Base-by-base conservation (phyloP, 106 monocot species). In the Phalaenopsis equestris region DNA sequence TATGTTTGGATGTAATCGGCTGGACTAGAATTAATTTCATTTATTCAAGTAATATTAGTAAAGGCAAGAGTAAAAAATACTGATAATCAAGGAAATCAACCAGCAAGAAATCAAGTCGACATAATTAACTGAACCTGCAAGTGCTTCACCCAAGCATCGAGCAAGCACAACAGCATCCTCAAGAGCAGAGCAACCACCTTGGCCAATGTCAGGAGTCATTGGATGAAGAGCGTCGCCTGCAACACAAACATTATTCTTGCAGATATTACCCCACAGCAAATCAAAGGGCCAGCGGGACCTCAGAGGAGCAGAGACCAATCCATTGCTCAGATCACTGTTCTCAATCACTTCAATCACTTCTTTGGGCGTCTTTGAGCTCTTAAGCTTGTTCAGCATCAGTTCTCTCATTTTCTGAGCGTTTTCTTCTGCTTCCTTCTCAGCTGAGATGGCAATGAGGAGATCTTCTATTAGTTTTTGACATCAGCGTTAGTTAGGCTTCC, bases 181-280 rank as follows among this genome's bases (percentile, higher is more conserved):
- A 39, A 95, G 76, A 9, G 95, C 88, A 0, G 86, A 78, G 87
- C 95, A 93, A 36, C 87, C 95, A 3, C 95, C 95, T 42, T 95
- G 92, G 1, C 89, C 92, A 2, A 95, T 18, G 21, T 95, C 95
- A 2, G 92, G 92, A 6, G 95, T 95, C 95, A 92, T 95, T 8
- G 92, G 89, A 74, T 95, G 95, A 65, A 95, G 81, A 1, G 95
- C 95, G 55, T 95, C 95, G 0, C 95, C 95, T 18, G 87, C 87
- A 15, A 92, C 81, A 38, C 88, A 90, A 4, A 92, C 90, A 77
- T 84, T 83, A 19, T 79, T 85, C 42, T 84, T 86, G 80, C 68
- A 81, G 38, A 89, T 83, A 8, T 83, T 83, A 6, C 86, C 93
- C 78, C 67, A 74, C 0, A 92, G 43, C 41, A 95, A 48, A 16